A percentile compares a stretch with the other conserved stretches of the same genome.
Conservation (phyloP, 192 early-diverging fungal genomes). For the Coemansia sp. region DNA sequence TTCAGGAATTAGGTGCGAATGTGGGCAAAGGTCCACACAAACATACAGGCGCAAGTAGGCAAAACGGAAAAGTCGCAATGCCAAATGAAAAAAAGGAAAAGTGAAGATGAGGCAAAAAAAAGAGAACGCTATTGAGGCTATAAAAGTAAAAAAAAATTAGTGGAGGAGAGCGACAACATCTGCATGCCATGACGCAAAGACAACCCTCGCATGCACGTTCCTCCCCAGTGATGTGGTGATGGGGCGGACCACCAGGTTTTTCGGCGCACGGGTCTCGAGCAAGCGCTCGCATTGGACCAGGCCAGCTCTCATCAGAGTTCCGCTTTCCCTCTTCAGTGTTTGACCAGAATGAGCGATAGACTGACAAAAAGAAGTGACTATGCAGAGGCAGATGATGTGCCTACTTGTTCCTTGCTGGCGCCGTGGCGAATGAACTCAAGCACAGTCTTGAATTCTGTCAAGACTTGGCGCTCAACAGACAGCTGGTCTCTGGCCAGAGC, state of each 20-base stretch:
- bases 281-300: not conserved
- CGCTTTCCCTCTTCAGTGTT: too few relatives aligned
- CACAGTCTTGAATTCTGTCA: slow-evolving; percentile 34
- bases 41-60: not conserved
- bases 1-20: not conserved
- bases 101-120: not conserved
- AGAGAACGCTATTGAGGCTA: not conserved
- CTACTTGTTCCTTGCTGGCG: not conserved
- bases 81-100: not conserved
- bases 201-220: not conserved
- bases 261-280: not conserved
- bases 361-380: not conserved
- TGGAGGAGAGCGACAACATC: not conserved
- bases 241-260: not conserved
- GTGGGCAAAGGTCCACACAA: not conserved
- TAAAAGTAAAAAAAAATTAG: not conserved
- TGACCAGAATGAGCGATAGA: too few relatives aligned
- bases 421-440: slow-evolving; percentile 38
- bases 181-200: not conserved
- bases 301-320: too few relatives aligned
- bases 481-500: slow-evolving; percentile 41
- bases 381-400: not conserved
- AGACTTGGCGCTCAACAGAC: slow-evolving; percentile 40
- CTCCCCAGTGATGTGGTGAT: too few relatives aligned
- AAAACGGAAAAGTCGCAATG: not conserved